These are phyloP conservation scores for Rosa multiflora DNA, from an alignment of 306 rosid genomes.

Conservation along the genomic window DNA sequence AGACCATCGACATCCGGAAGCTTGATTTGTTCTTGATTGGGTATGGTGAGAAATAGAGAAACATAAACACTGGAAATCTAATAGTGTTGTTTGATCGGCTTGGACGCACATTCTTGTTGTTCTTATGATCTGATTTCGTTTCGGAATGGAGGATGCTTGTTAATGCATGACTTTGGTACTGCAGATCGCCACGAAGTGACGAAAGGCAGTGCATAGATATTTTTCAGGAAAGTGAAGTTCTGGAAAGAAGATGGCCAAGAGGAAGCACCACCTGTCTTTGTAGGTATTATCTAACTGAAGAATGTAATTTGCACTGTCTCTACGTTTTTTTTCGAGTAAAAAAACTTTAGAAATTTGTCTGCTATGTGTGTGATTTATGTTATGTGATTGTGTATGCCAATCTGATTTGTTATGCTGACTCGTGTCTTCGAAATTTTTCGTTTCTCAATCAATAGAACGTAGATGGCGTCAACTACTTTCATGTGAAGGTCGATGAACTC, in stretches of 20 bases:
- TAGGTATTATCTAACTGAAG: constrained; percentile 76
- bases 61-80: neutral
- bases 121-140: neutral
- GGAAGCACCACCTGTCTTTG: constrained; percentile 96
- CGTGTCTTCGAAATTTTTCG: neutral
- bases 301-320: constrained; percentile 33
- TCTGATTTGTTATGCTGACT: constrained; percentile 20
- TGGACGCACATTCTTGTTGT: neutral
- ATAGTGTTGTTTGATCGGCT: neutral
- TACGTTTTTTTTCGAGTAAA: neutral
- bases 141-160: neutral
- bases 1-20: constrained; percentile 6
- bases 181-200: constrained; percentile 79
- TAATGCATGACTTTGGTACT: neutral
- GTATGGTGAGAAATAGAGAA: neutral
- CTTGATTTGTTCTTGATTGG: too few relatives aligned
- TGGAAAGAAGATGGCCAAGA: constrained; percentile 80
- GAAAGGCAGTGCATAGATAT: constrained; percentile 74
- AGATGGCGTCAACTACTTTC: constrained; percentile 88
- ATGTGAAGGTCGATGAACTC: constrained; percentile 81
- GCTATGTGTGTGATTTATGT: neutral
- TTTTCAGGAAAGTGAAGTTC: constrained; percentile 79
- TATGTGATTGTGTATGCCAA: neutral
- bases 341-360: neutral
- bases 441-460: constrained; percentile 49